Base-by-base conservation (phyloP, 257 asterid species). In the Rhazya stricta region DNA sequence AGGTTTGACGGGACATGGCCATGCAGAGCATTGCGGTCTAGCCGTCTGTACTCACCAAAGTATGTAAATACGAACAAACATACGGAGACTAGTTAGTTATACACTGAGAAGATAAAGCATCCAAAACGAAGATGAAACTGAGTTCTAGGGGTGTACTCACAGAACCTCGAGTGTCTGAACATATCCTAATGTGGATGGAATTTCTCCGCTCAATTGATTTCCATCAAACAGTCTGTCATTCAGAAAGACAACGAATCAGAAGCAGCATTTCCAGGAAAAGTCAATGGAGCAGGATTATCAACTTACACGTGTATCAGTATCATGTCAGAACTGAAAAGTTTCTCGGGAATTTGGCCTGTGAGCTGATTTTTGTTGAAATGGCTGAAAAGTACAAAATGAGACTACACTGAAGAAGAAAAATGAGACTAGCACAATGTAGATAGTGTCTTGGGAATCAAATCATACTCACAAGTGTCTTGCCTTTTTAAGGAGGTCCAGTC, bases 311-410 rank as follows among this genome's bases (percentile, higher is more conserved):
- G 98, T 81, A 90, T 90, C 74, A 91, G 72, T 50, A 89, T 86
- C 96, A 88, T 88, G 80, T 89, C 96, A 5, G 88, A 81, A 78
- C 86, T 85, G 67, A 93, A 91, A 61, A 91, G 90, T 71, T 82
- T 75, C 83, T 83, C 78, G 0, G 96, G 97, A 61, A 93, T 89
- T 71, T 72, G 78, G 43, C 98, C 97, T 0, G 98, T 90, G 65
- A 93, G 91, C 88, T 74, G 85, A 81, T 93, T 93, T 80, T 90
- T 93, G 87, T 91, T 91, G 88, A 93, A 93, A 90, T 93, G 97
- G 88, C 98, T 93, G 94, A 76, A 78, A 72, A 58, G 18, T 39
- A 71, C 43, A n/a, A 74, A 66, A 76, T 88, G 41, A 89, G 90
- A 77, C 65, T 53, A 11, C 18, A 42, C 5, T 9, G 69, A 27